Evolutionary conservation across 495 filamentous ascomycete species (phyloP).

Genomic region (Aspergillus baeticus): DNA sequence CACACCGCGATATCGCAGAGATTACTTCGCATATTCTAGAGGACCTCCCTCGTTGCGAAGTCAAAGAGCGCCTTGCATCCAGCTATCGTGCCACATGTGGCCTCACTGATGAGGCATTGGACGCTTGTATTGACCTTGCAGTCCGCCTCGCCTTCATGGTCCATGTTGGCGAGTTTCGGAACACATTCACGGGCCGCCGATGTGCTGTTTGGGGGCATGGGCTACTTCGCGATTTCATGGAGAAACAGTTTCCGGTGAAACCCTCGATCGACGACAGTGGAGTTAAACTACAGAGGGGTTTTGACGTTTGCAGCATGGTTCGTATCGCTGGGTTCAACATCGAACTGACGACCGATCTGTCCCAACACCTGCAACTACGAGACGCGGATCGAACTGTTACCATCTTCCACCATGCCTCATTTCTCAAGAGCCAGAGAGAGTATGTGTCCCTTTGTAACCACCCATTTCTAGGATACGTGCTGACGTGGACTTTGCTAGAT

Average conservation of each 20-base stretch:
- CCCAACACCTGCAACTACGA: slow-evolving; percentile 42
- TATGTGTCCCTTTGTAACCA: background rate
- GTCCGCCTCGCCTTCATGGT: background rate
- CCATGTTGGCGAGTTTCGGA: background rate
- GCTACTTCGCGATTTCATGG: background rate
- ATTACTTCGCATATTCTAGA: background rate
- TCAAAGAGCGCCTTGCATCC: background rate
- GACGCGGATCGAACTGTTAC: slow-evolving; percentile 38
- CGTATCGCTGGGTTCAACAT: slow-evolving; percentile 40
- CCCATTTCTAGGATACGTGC: background rate
- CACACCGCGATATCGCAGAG: background rate
- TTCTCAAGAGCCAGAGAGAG: slow-evolving; percentile 26
- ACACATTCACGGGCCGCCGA: background rate
- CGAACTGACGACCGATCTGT: slow-evolving; percentile 41
- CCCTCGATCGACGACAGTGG: background rate
- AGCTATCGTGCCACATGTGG: background rate
- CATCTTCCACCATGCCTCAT: slow-evolving; percentile 45
- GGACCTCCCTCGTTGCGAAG: background rate
- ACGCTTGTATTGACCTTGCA: background rate
- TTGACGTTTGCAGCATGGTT: background rate
- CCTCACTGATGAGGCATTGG: background rate
- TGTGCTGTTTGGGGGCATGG: background rate
- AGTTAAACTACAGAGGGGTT: background rate
- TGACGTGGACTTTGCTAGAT: slow-evolving; percentile 6
- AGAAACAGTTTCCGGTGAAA: background rate